Conservation (phyloP, 306 rosid species). For the Pachyrhizus erosus region DNA sequence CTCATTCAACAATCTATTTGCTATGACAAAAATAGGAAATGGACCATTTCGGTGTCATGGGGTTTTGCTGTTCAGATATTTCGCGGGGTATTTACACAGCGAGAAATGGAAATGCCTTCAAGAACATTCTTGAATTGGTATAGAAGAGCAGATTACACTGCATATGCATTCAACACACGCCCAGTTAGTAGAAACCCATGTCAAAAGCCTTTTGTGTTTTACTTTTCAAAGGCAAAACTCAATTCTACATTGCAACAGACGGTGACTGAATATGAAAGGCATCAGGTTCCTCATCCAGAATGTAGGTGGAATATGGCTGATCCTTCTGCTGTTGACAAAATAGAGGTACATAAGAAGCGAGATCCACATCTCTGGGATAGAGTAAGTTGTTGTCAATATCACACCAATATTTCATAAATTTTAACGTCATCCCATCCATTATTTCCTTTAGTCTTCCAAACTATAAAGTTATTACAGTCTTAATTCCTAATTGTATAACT, state of each 20-base stretch:
- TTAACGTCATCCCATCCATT: background rate
- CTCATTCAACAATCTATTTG: conserved; percentile 95
- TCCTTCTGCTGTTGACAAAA: conserved; percentile 63
- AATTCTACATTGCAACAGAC: conserved; percentile 57
- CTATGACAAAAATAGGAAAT: conserved; percentile 63
- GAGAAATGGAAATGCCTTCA: conserved; percentile 96
- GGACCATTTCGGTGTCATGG: conserved; percentile 97
- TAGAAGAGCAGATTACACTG: conserved; percentile 88
- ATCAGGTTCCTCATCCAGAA: conserved; percentile 64
- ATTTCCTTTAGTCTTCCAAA: background rate
- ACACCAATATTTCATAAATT: background rate
- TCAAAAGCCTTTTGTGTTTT: conserved; percentile 90
- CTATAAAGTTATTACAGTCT: background rate
- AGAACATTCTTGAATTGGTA: conserved; percentile 97
- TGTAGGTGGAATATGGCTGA: conserved; percentile 86
- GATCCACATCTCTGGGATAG: conserved; percentile 91
- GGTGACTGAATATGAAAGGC: conserved; percentile 64
- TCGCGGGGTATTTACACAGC: conserved; percentile 78
- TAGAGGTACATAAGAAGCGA: conserved; percentile 70
- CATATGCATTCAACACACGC: conserved; percentile 96
- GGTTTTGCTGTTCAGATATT: conserved; percentile 88
- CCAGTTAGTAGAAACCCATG: conserved; percentile 88
- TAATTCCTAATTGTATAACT: background rate
- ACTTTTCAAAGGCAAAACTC: conserved; percentile 61
- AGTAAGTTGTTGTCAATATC: conserved; percentile 57